A percentile compares a stretch with the other conserved stretches of the same genome.
These are phyloP conservation scores for Parascedosporium putredinis DNA, from an alignment of 2,329 filamentous ascomycete genomes.

Conservation along the genomic window DNA sequence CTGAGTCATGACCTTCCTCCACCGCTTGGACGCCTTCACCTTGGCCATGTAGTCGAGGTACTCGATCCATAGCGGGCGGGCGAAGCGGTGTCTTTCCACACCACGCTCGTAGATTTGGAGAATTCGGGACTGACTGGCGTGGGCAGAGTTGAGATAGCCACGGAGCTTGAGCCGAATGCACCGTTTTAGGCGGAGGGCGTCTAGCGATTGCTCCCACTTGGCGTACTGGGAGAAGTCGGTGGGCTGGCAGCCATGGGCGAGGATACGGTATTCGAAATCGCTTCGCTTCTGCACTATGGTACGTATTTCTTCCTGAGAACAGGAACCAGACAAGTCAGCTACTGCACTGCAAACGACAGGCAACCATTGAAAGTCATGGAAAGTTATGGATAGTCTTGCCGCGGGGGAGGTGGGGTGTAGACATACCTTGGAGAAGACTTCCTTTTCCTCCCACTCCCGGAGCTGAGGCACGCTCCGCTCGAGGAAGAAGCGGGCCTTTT, in stretches of 20 bases:
- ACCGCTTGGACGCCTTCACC: conserved; percentile 54
- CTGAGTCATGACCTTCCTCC: conserved; percentile 52
- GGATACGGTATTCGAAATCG: conserved; percentile 84
- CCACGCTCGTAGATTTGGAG: conserved; percentile 84
- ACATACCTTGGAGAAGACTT: conserved; percentile 70
- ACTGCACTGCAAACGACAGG: no score
- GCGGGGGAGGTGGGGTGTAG: conserved; percentile 7
- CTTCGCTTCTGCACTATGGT: conserved; percentile 83
- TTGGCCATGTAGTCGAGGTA: conserved; percentile 74
- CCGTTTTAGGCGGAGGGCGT: conserved; percentile 70
- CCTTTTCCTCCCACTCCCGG: conserved; percentile 83
- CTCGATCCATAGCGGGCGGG: conserved; percentile 74
- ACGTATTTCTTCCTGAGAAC: conserved; percentile 73
- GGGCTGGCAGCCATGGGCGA: conserved; percentile 66
- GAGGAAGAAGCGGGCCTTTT: conserved; percentile 91
- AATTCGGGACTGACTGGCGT: conserved; percentile 69
- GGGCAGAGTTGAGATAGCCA: conserved; percentile 44
- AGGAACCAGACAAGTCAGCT: no score
- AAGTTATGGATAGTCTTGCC: conserved; percentile 4
- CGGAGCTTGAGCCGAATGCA: conserved; percentile 72
- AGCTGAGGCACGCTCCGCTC: conserved; percentile 89
- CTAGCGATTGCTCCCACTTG: conserved; percentile 58
- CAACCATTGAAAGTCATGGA: conserved; percentile 4
- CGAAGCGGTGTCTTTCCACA: conserved; percentile 73
- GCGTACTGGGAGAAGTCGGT: conserved; percentile 79